Base-by-base conservation (phyloP, 768 basidiomycete genomes). In the Gloeopeniophorella convolvens region DNA sequence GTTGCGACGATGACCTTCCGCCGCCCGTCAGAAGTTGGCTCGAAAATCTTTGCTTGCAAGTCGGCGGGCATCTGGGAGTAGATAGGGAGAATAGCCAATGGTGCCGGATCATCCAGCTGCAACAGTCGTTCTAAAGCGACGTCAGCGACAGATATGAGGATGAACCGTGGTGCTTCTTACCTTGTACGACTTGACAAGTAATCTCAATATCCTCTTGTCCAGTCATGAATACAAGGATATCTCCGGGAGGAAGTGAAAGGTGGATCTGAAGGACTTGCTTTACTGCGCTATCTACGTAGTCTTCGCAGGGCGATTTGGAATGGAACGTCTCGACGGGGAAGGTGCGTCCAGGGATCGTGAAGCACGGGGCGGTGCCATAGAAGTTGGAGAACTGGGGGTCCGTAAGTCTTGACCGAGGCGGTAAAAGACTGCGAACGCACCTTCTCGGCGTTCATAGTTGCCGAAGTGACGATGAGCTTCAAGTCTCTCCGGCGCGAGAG, bases 41-140 rank as follows among this genome's bases (percentile, higher is more conserved):
- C 87, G 60, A 98, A 98, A 54, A 99, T 99, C 66, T 92, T 95
- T 20, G 96, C 95, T 65, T 99, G 96, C 31, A 99, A 70, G 70
- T 98, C 96, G 5, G 96, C 96, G 9, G 96, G 96, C 96, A 98
- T 98, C 64, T 97, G 95, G 3, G 96, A 98, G 68, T 99, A 98
- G 56, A 98, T 99, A 5, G 96, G 96, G 26, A 99, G 72, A n/a
- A 98, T 83, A 1, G 93, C 84, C 21, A 98, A 70, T 3, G 85
- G 80, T 0, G 88, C 72, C 10, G 92, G 89, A 11, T 98, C 92
- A 61, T 95, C 86, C n/a, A 98, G 73, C 60, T 97, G 93, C 2
- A 78, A 76, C 32, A 98, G 71, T 24, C 96, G 90, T 67, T 99
- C 96, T 95, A 61, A 21, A 34, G n/a, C 24, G 24, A 45, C 21